Evolutionary conservation across 139 green algal genomes (phyloP), one percentile per base, ranked within the genome.

Genomic region (Micromonas pusilla): DNA sequence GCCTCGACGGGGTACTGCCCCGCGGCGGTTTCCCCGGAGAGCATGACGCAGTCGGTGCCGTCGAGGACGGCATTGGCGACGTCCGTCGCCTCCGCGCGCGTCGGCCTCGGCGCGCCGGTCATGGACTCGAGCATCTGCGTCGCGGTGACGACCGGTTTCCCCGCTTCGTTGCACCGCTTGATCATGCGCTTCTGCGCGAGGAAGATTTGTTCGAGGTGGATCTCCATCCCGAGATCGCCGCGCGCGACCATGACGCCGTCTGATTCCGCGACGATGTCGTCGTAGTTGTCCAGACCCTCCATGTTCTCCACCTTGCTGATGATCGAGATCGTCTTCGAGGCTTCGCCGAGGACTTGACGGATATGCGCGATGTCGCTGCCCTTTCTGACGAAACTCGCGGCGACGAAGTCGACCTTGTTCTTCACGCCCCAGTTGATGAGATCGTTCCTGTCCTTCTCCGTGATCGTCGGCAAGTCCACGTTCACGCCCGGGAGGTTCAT

Each of bases 161-260:
- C 86, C 60, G 71, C 80, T 32, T 45, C 26, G 77, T 90, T 90
- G 73, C 85, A 89, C 37, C 81, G 74, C 66, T 86, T 77, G 72
- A 88, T 89, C 84, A 89, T 89, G 70, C 83, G 77, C 88, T 98
- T 98, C 85, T 98, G 93, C 5, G 92, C 93, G 73, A 98, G 88
- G 86, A 99, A 99, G 80, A 99, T 97, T 52, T 86, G 64, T 73
- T 99, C 94, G 1, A 96, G 96, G 45, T 93, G 93, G 82, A 99
- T 97, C 84, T 99, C 95, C 93, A 98, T 98, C 72, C 95, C 95
- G 83, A 99, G 85, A 84, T 99, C 95, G 30, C 95, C 95, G 36
- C 94, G 89, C 0, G 94, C 94, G 65, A 97, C 90, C 90, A 96
- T 96, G 79, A 94, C 87, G 63, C 82, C 90, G 78, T 97, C 93